A percentile compares a stretch with the other conserved stretches of the same genome.
phyloP scores from a whole-genome alignment of 176 grass and related monocot genomes.

The Areca catechu region DNA sequence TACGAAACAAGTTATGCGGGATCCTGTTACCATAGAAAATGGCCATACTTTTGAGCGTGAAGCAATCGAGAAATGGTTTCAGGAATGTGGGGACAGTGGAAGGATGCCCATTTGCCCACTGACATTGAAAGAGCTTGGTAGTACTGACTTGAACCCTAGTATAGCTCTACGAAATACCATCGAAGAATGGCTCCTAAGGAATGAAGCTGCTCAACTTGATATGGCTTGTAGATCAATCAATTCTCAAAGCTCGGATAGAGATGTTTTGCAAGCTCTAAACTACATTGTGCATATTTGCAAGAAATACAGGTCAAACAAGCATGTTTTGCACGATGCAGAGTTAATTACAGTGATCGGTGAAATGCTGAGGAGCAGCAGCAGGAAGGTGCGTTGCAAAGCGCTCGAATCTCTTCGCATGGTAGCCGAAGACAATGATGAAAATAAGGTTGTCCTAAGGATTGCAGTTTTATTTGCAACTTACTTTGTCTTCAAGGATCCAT shows the following conservation, averaged over 20 bases:
- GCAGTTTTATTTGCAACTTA: no score
- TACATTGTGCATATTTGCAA: slow-evolving; percentile 31
- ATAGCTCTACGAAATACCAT: slow-evolving; percentile 71
- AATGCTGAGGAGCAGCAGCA: slow-evolving; percentile 38
- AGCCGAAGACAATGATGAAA: slow-evolving; percentile 34
- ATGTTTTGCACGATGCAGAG: slow-evolving; percentile 22
- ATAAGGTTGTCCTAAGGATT: slow-evolving; percentile 26
- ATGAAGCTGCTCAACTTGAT: slow-evolving; percentile 58
- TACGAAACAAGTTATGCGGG: slow-evolving; percentile 60
- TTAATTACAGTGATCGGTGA: slow-evolving; percentile 28
- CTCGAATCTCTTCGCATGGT: slow-evolving; percentile 29
- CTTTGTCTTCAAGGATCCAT: no score
- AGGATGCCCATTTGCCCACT: slow-evolving; percentile 57
- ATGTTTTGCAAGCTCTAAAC: slow-evolving; percentile 30
- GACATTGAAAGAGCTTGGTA: slow-evolving; percentile 48
- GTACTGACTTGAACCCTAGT: slow-evolving; percentile 42
- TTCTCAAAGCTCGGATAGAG: slow-evolving; percentile 18
- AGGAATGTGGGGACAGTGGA: slow-evolving; percentile 63
- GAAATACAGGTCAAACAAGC: slow-evolving; percentile 24
- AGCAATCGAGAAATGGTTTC: slow-evolving; percentile 88
- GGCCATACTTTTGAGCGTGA: slow-evolving; percentile 84
- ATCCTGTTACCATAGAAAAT: slow-evolving; percentile 69
- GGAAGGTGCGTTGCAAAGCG: slow-evolving; percentile 27
- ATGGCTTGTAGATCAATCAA: slow-evolving; percentile 25
- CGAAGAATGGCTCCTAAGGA: slow-evolving; percentile 65